Percentiles rank a stretch among this genome's conserved stretches.
These are phyloP conservation scores for Coniosporium apollinis DNA, from an alignment of 495 filamentous ascomycete species.

Conservation along the genomic window DNA sequence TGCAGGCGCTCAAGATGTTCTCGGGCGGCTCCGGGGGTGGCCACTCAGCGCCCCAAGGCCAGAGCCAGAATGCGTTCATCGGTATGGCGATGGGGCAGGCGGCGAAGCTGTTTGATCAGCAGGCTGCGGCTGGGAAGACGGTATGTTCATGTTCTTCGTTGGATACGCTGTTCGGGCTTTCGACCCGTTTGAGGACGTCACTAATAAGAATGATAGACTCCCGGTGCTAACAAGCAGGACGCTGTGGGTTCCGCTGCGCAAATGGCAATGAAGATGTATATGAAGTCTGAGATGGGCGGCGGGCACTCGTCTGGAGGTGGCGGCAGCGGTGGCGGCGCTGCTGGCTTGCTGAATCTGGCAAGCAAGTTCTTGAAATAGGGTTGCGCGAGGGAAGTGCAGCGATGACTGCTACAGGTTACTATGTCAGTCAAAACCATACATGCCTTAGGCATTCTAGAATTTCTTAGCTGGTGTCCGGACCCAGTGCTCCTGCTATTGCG, in stretches of 20 bases:
- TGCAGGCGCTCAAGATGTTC: slow-evolving; percentile 57
- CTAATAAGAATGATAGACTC: slow-evolving; percentile 9
- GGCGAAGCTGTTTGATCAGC: slow-evolving; percentile 46
- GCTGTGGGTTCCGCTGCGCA: slow-evolving; percentile 42
- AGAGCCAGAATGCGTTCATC: slow-evolving; percentile 41
- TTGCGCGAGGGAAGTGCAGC: too few relatives aligned
- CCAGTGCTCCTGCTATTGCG: too few relatives aligned
- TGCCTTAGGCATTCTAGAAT: too few relatives aligned
- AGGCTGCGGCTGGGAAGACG: slow-evolving; percentile 32
- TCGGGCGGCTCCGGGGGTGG: slow-evolving; percentile 18
- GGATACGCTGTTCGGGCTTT: neutral
- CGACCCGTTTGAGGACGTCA: neutral
- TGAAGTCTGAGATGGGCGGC: slow-evolving; percentile 39
- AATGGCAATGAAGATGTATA: slow-evolving; percentile 54
- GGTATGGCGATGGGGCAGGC: slow-evolving; percentile 55
- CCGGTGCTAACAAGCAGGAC: slow-evolving; percentile 39
- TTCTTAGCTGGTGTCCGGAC: too few relatives aligned
- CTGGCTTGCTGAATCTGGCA: slow-evolving; percentile 39
- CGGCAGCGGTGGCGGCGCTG: slow-evolving; percentile 8
- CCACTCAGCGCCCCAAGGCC: slow-evolving; percentile 17
- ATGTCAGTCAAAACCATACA: too few relatives aligned
- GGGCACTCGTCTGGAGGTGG: slow-evolving; percentile 30
- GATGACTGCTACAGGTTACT: too few relatives aligned
- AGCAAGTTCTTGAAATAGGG: slow-evolving; percentile 28
- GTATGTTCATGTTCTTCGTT: slow-evolving; percentile 27